These are phyloP conservation scores for Alliaria petiolata DNA, from an alignment of 345 rosid species.

Conservation along the genomic window DNA sequence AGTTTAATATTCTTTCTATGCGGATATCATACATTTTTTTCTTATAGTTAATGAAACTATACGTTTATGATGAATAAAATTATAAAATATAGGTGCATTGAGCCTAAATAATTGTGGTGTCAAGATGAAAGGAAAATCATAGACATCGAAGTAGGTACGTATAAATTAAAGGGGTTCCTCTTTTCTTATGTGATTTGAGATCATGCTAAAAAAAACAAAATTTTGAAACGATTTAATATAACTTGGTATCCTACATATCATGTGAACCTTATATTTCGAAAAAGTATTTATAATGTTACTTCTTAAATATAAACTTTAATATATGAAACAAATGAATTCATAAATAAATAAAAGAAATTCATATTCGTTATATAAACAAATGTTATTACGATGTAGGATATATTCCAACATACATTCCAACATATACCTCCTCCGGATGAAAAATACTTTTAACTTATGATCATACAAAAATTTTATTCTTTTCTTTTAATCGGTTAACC, in stretches of 20 bases:
- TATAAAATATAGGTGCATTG: not conserved
- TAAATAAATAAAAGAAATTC: not conserved
- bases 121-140: conserved; percentile 4
- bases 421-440: too few relatives aligned
- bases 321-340: not conserved
- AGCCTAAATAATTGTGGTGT: conserved; percentile 3
- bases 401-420: too few relatives aligned
- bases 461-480: too few relatives aligned
- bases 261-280: not conserved
- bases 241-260: not conserved
- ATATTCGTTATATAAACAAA: too few relatives aligned
- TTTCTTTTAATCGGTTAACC: too few relatives aligned
- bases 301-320: not conserved
- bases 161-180: conserved; percentile 17
- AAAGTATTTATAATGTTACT: not conserved
- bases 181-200: conserved; percentile 4
- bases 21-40: not conserved
- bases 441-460: too few relatives aligned
- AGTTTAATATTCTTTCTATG: not conserved
- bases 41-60: not conserved
- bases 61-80: not conserved
- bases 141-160: conserved; percentile 13
- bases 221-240: not conserved
- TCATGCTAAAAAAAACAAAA: not conserved
- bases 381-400: too few relatives aligned